phyloP scores from a whole-genome alignment of 2,329 filamentous ascomycete genomes.

The Aspergillus sp. region DNA sequence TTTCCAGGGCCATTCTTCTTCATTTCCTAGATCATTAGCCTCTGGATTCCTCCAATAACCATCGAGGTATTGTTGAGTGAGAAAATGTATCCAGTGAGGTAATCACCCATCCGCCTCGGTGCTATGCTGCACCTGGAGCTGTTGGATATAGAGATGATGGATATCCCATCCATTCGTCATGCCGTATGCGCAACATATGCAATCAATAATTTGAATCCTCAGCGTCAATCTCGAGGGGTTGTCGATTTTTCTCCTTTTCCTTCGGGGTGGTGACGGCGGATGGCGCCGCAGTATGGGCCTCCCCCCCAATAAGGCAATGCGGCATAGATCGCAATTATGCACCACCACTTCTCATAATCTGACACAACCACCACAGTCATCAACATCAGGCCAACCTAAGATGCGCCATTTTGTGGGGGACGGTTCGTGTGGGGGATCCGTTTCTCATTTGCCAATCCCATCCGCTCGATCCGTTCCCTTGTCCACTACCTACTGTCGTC shows the following conservation, averaged over 20 bases:
- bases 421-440: constrained; percentile 21
- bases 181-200: no score
- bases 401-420: constrained; percentile 19
- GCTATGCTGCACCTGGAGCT: no score
- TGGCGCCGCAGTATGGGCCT: constrained; percentile 14
- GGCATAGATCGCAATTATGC: constrained; percentile 1
- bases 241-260: background rate
- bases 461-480: constrained; percentile 4
- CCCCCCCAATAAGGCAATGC: constrained; percentile 8
- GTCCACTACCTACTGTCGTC: background rate
- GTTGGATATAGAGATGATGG: no score
- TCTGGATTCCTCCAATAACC: no score
- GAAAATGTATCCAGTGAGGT: no score
- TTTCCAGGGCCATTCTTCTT: no score
- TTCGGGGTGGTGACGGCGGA: constrained; percentile 12
- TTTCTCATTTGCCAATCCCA: constrained; percentile 14
- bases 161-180: no score
- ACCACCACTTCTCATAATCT: background rate
- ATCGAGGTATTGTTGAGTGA: no score
- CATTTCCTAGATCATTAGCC: no score
- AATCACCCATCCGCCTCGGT: no score
- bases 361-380: background rate
- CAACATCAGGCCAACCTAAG: background rate
- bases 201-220: no score
- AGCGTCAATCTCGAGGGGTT: background rate